These are phyloP conservation scores for Wolfiporia cocos DNA, from an alignment of 1,284 basidiomycete genomes.

Conservation along the genomic window DNA sequence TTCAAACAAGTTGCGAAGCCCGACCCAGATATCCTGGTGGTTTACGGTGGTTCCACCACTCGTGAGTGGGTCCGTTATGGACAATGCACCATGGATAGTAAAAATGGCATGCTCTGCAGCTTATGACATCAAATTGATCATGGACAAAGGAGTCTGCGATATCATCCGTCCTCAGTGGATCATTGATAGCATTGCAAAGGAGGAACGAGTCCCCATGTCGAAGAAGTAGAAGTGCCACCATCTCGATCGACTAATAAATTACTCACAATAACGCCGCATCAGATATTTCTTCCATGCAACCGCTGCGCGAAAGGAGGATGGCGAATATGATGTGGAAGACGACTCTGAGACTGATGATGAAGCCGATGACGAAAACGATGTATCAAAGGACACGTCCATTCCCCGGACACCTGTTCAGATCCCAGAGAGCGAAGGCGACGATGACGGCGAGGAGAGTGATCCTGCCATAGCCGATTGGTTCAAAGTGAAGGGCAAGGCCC, in stretches of 20 bases:
- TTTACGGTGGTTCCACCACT: constrained; percentile 60
- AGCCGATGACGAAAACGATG: too few species aligned
- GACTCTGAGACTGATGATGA: constrained; percentile 13
- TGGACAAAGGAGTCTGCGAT: constrained; percentile 58
- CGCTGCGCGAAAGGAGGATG: constrained; percentile 23
- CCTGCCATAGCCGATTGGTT: constrained; percentile 61
- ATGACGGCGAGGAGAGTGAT: constrained; percentile 31
- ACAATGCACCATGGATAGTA: background rate
- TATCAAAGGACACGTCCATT: too few species aligned
- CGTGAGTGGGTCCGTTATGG: constrained; percentile 35
- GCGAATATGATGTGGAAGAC: constrained; percentile 25
- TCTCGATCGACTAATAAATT: too few species aligned
- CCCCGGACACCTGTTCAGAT: background rate
- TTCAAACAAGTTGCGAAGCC: constrained; percentile 59
- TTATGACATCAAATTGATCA: constrained; percentile 60
- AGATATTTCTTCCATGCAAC: constrained; percentile 78
- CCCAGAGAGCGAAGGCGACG: background rate
- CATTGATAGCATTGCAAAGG: constrained; percentile 62
- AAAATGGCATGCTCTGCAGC: constrained; percentile 34
- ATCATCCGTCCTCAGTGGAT: constrained; percentile 81
- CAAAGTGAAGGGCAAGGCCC: constrained; percentile 29
- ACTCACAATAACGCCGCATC: too few species aligned
- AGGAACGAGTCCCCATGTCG: constrained; percentile 49
- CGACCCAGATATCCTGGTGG: constrained; percentile 41
- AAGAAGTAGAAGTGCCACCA: constrained; percentile 62